A percentile compares a stretch with the other conserved stretches of the same genome.
Conservation (phyloP, 2,329 filamentous ascomycete genomes). For the Fusarium denticulatum region DNA sequence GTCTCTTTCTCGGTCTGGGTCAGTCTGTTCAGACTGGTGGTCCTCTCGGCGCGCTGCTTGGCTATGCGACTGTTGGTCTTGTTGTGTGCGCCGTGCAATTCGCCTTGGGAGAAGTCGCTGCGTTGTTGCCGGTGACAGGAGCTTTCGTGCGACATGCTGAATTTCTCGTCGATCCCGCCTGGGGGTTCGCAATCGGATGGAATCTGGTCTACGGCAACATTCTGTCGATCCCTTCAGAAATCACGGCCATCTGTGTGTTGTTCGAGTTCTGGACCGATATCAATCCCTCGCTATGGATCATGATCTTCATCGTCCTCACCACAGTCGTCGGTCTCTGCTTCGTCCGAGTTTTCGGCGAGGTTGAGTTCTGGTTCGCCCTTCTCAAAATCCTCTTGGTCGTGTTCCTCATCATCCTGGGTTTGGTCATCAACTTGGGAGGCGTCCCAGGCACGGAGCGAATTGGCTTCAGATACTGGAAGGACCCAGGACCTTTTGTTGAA, state of each 20-base stretch:
- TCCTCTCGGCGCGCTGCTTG: conserved; percentile 55
- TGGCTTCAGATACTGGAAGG: conserved; percentile 50
- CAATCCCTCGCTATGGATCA: conserved; percentile 42
- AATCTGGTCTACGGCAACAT: conserved; percentile 63
- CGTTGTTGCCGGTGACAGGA: conserved; percentile 57
- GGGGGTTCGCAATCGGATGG: conserved; percentile 63
- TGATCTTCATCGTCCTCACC: conserved; percentile 40
- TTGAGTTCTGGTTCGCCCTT: conserved; percentile 61
- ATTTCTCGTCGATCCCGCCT: conserved; percentile 64
- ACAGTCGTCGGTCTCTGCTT: conserved; percentile 55
- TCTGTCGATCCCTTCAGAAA: conserved; percentile 61
- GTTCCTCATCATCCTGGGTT: conserved; percentile 58
- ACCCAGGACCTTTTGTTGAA: conserved; percentile 74
- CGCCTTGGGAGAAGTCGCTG: conserved; percentile 62
- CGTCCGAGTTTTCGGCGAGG: conserved; percentile 59
- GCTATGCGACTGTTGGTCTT: conserved; percentile 55
- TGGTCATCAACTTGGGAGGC: conserved; percentile 48
- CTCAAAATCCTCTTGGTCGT: conserved; percentile 64
- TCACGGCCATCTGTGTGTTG: conserved; percentile 55
- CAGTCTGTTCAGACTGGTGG: conserved; percentile 53
- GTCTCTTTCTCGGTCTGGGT: conserved; percentile 49
- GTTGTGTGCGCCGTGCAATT: conserved; percentile 61
- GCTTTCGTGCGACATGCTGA: conserved; percentile 61
- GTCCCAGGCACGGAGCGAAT: conserved; percentile 37
- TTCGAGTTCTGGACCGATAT: conserved; percentile 51